phyloP scores from a whole-genome alignment of 2,329 filamentous ascomycete genomes.

The Colletotrichum lini region DNA sequence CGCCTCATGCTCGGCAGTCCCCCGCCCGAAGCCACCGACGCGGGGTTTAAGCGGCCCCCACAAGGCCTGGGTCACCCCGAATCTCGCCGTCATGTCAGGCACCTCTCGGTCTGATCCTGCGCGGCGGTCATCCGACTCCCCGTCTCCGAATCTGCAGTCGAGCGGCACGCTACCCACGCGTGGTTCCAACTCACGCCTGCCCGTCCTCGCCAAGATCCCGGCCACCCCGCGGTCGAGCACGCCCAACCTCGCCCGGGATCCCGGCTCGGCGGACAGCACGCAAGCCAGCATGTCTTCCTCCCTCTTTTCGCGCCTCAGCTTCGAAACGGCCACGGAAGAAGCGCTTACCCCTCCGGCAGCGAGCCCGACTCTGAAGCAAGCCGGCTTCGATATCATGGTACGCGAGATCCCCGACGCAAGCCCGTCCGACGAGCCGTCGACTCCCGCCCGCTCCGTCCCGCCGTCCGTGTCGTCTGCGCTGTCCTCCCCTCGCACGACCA shows the following conservation, averaged over 20 bases:
- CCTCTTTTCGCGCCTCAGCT: conserved; percentile 55
- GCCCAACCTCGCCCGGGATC: conserved; percentile 53
- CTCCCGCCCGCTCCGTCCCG: conserved; percentile 47
- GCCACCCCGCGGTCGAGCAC: conserved; percentile 56
- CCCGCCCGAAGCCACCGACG: background rate
- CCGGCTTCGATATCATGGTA: conserved; percentile 18
- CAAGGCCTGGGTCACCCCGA: conserved; percentile 24
- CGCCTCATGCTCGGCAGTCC: background rate
- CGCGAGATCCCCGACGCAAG: conserved; percentile 31
- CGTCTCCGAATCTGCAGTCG: conserved; percentile 45
- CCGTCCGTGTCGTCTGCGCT: conserved; percentile 46
- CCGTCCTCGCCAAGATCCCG: conserved; percentile 47
- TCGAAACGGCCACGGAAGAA: conserved; percentile 47
- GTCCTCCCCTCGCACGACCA: conserved; percentile 50
- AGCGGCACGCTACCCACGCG: conserved; percentile 51
- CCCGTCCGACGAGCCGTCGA: conserved; percentile 43
- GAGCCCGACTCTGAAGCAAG: conserved; percentile 49
- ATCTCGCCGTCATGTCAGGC: conserved; percentile 29
- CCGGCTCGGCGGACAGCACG: conserved; percentile 57
- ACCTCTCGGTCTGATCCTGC: conserved; percentile 42
- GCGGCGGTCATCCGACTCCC: conserved; percentile 42
- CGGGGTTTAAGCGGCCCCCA: conserved; percentile 1
- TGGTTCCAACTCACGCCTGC: conserved; percentile 56
- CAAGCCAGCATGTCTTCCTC: conserved; percentile 57
- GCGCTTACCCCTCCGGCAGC: conserved; percentile 49